Conservation (phyloP, 106 monocot genomes). For the Agapanthus africanus region DNA sequence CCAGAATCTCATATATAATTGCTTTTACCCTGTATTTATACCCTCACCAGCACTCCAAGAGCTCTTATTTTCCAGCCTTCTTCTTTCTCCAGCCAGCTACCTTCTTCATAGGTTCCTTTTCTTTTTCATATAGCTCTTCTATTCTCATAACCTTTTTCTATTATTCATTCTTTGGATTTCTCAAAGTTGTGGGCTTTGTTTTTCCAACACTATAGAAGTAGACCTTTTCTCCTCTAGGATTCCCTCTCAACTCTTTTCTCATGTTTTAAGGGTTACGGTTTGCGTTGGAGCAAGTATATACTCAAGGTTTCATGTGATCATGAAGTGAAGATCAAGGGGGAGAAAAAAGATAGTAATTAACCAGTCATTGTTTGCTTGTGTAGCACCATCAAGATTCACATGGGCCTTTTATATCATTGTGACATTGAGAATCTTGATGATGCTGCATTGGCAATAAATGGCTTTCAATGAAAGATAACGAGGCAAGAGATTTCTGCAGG, state of each 20-base stretch:
- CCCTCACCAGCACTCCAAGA: no score
- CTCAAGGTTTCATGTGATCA: neutral
- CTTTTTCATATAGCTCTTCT: neutral
- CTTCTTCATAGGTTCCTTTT: neutral
- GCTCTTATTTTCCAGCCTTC: no score
- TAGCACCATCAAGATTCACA: constrained; percentile 24
- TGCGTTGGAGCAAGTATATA: no score
- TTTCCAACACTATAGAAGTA: neutral
- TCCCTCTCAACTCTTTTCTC: neutral
- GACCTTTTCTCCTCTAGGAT: neutral
- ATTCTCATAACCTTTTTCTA: neutral
- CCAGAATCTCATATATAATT: no score
- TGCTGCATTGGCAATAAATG: constrained; percentile 22
- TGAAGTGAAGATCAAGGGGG: neutral
- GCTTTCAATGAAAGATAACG: neutral
- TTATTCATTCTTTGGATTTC: neutral
- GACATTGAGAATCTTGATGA: constrained; percentile 21
- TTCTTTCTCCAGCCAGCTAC: neutral
- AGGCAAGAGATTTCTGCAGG: neutral
- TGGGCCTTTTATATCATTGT: neutral
- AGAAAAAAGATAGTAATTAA: neutral
- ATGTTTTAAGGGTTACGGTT: neutral
- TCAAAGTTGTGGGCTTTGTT: neutral
- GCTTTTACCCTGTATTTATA: no score
- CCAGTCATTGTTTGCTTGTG: constrained; percentile 17